phyloP scores from a whole-genome alignment of 2,329 filamentous ascomycete species.

The Polytolypa hystricis region DNA sequence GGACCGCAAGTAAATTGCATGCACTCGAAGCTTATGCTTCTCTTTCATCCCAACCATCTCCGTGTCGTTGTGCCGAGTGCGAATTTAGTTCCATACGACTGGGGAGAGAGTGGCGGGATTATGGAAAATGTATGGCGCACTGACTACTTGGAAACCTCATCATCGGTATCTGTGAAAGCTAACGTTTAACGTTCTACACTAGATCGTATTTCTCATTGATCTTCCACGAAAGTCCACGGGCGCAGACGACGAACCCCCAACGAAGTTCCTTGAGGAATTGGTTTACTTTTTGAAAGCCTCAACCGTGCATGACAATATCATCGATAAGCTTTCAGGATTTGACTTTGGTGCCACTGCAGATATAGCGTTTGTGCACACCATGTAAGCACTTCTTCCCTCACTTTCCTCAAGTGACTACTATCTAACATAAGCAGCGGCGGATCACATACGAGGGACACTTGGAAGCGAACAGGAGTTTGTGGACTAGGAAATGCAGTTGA shows the following conservation, averaged over 20 bases:
- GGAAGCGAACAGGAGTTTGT: conserved; percentile 55
- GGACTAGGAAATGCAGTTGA: conserved; percentile 59
- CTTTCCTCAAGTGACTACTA: neutral
- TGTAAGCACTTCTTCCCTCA: conserved; percentile 45
- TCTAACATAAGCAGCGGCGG: conserved; percentile 38
- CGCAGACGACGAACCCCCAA: conserved; percentile 16
- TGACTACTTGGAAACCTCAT: neutral
- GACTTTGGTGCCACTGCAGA: conserved; percentile 65
- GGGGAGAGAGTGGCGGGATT: conserved; percentile 71
- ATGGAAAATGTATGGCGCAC: conserved; percentile 64
- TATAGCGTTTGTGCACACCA: conserved; percentile 74
- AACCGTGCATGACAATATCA: conserved; percentile 51
- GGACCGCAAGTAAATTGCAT: conserved; percentile 58
- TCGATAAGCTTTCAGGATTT: conserved; percentile 61
- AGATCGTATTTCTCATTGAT: conserved; percentile 86
- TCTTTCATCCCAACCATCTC: conserved; percentile 65
- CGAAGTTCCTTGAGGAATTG: conserved; percentile 59
- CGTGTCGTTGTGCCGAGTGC: conserved; percentile 78
- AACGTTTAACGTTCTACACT: neutral
- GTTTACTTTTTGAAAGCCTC: conserved; percentile 58
- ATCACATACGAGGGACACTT: conserved; percentile 40
- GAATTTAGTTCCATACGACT: conserved; percentile 76
- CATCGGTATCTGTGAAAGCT: no score
- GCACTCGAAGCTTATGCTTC: conserved; percentile 88
- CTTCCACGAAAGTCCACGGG: conserved; percentile 46